Conservation (phyloP, 2,329 filamentous ascomycete species). For the Trichoderma arundinaceum region DNA sequence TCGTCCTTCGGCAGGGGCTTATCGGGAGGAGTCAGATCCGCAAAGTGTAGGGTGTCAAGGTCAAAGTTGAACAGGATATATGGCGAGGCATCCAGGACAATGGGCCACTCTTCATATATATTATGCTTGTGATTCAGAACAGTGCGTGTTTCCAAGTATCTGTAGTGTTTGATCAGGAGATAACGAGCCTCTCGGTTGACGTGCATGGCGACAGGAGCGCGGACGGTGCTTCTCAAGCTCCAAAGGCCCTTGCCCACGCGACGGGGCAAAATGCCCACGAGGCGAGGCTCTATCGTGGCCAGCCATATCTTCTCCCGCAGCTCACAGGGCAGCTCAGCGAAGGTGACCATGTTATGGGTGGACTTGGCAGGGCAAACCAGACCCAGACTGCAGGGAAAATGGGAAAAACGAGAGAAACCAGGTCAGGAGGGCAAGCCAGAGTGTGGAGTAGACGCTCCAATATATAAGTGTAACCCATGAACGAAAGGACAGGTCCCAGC, state of each 20-base stretch:
- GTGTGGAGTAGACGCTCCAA: slow-evolving; percentile 7
- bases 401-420: neutral
- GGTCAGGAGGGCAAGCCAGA: neutral
- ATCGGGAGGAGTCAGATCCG: slow-evolving; percentile 16
- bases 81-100: slow-evolving; percentile 14
- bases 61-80: slow-evolving; percentile 27
- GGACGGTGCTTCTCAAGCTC: slow-evolving; percentile 12
- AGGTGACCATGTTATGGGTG: slow-evolving; percentile 12
- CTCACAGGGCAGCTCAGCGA: slow-evolving; percentile 15
- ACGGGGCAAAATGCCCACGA: slow-evolving; percentile 10
- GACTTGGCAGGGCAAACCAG: neutral
- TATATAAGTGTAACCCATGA: slow-evolving; percentile 2
- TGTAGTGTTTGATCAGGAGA: slow-evolving; percentile 1
- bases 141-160: neutral
- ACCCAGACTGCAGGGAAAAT: too few relatives aligned
- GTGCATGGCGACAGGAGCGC: slow-evolving; percentile 3
- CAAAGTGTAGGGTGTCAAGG: slow-evolving; percentile 25
- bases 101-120: neutral
- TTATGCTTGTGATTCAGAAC: neutral
- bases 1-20: neutral
- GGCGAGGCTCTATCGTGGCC: slow-evolving; percentile 18
- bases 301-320: slow-evolving; percentile 27
- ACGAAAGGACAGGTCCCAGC: neutral
- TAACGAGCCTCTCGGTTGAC: slow-evolving; percentile 14
- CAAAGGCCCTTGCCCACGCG: slow-evolving; percentile 2